Evolutionary conservation across 2,329 filamentous ascomycete genomes (phyloP), one percentile per base, ranked within the genome.

Genomic region (Helminthosporium solani): DNA sequence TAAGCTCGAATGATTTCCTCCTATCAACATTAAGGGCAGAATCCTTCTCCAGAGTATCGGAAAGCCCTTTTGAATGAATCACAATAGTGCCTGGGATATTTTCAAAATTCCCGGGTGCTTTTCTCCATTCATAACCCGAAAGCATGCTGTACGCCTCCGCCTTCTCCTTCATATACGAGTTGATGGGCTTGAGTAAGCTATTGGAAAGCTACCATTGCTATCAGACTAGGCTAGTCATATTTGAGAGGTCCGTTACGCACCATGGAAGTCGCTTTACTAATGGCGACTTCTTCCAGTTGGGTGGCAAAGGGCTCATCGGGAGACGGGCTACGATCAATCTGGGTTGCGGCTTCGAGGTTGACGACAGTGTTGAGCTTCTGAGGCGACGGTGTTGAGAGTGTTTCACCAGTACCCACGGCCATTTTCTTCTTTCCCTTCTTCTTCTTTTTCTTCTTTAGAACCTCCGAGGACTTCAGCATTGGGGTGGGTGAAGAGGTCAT

Each of bases 381-480:
- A 25, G 23, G 23, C 23, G 6, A 28, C 21, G 23, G 9, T 19
- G 21, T 9, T 23, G n/a, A 15, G 18, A 11, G 15, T 30, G 21
- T 15, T 31, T 15, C 4, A 23, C 14, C 27, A 11, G 14, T 3
- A 11, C 7, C 37, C 8, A 23, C 2, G 11, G 35, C 31, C 31
- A 16, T 34, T 31, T 42, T 42, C 23, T 52, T 57, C 72, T 76
- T 77, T 68, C 66, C 68, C 30, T 58, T 60, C 34, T 54, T 60
- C 12, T 56, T 61, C 37, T 60, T 57, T 49, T 64, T 62, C 44
- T 60, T 61, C 42, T 54, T 57, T n/a, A 14, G 12, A 16, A n/a
- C 23, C 9, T n/a, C 18, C 8, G 25, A 20, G 14, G 14, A 8
- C 16, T 8, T 16, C 12, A n/a, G 11, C 7, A 27, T 12, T 18